Evolutionary conservation across 2,329 filamentous ascomycete species (phyloP), one percentile per base, ranked within the genome.

Genomic region (Herpotrichia juniperi): DNA sequence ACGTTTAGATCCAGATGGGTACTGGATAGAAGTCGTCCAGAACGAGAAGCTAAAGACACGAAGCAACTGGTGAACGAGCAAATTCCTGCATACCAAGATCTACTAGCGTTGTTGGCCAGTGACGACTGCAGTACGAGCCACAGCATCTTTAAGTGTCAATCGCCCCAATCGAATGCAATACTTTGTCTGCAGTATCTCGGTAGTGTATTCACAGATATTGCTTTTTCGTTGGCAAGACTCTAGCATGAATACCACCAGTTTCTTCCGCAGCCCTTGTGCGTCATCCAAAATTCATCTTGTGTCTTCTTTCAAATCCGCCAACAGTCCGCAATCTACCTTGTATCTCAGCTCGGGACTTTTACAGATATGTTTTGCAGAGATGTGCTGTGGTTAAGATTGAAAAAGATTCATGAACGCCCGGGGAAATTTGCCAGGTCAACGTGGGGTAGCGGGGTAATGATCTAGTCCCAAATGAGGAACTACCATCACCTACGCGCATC

Each of bases 1-100:
- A 6, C 46, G 25, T n/a, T n/a, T 43, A 76, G 76, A 78, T 58
- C 92, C 93, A 0, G 92, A 96, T 75, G 85, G 83, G 43, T 96
- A 96, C 77, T 96, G 89, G 90, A 83, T 91, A 48, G 84, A 86
- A 70, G 75, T 87, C 28, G 78, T 96, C 45, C 91, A 96, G 78
- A 96, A 96, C 65, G 87, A 90, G 76, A 81, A 78, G 48, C 79
- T 89, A 53, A 82, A 81, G 67, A 69, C 68, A 57, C 62, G 71
- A 49, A 61, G 62, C 49, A 74, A 72, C 58, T 74, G 71, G 73
- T 76, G 67, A 70, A 53, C 16, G 17, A 12, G 37, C 9, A 19
- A 7, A 22, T 21, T 19, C 14, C 9, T 24, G 37, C 37, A 25
- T 40, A 12, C 37, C 37, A 24, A 25, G 37, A 14, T 6, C 10